Conservation (phyloP, 1,284 basidiomycete species). For the Veloboletus limbatus region DNA sequence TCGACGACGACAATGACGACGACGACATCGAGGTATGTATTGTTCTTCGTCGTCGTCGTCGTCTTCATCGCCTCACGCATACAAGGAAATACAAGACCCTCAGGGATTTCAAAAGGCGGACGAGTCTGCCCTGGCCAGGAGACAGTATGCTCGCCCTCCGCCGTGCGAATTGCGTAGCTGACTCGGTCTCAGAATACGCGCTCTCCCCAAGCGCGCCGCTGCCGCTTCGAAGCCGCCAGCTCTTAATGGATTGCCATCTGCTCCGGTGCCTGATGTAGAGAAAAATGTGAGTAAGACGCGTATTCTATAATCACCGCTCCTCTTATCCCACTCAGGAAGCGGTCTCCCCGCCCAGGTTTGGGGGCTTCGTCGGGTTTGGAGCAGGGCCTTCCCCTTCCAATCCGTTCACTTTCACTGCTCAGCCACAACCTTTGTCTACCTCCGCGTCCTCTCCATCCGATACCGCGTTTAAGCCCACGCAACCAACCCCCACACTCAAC, state of each 20-base stretch:
- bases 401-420: constrained; percentile 35
- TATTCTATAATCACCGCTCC: constrained; percentile 4
- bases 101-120: constrained; percentile 56
- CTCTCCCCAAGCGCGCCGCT: constrained; percentile 49
- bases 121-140: constrained; percentile 45
- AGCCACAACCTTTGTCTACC: constrained; percentile 16
- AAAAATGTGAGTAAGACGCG: constrained; percentile 27
- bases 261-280: constrained; percentile 13
- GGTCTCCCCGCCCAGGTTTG: constrained; percentile 38
- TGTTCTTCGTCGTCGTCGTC: background rate
- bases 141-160: constrained; percentile 44
- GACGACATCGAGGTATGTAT: constrained; percentile 36
- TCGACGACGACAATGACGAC: constrained; percentile 35
- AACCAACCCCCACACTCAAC: too few relatives aligned
- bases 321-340: constrained; percentile 20
- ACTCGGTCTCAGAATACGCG: constrained; percentile 48
- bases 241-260: constrained; percentile 26
- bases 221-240: constrained; percentile 21
- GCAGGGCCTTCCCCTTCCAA: constrained; percentile 25
- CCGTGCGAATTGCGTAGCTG: background rate
- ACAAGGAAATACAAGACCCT: constrained; percentile 42
- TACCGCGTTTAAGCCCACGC: constrained; percentile 4
- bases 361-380: constrained; percentile 50
- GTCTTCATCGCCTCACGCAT: constrained; percentile 6
- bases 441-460: constrained; percentile 33